Percentiles rank a stretch among this genome's conserved stretches.
These are phyloP conservation scores for Brassica carinata DNA, from an alignment of 345 rosid species.

Conservation along the genomic window DNA sequence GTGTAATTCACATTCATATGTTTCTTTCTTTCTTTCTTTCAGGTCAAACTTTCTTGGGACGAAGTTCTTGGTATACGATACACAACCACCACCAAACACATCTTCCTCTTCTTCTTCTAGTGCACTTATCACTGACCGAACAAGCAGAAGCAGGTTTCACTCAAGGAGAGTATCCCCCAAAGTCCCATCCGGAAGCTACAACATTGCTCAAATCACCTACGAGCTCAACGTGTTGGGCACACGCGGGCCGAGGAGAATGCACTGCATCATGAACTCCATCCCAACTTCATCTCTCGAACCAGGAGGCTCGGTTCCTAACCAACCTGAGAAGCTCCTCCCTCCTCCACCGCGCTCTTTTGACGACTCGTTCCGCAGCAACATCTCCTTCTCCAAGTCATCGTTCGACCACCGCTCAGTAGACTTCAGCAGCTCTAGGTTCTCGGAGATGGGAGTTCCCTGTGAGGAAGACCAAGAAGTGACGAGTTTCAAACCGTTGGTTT, in stretches of 20 bases:
- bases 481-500: conserved; percentile 48
- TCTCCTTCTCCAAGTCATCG: conserved; percentile 56
- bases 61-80: conserved; percentile 63
- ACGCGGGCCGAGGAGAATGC: conserved; percentile 70
- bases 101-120: conserved; percentile 34
- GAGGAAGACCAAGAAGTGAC: conserved; percentile 46
- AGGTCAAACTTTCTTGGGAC: conserved; percentile 77
- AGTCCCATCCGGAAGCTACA: conserved; percentile 64
- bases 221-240: conserved; percentile 69
- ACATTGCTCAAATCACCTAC: conserved; percentile 57
- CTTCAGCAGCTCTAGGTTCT: conserved; percentile 56
- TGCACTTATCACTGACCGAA: conserved; percentile 49
- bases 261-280: conserved; percentile 65
- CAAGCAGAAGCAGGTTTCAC: conserved; percentile 58
- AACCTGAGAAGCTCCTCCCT: conserved; percentile 53
- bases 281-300: conserved; percentile 57
- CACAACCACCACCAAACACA: conserved; percentile 57
- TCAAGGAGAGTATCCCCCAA: conserved; percentile 71
- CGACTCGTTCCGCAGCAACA: conserved; percentile 61
- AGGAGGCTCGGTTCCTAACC: conserved; percentile 62
- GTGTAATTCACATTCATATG: background rate
- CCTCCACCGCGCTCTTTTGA: conserved; percentile 50
- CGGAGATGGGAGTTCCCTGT: conserved; percentile 51
- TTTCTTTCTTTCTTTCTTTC: background rate
- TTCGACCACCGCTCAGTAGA: conserved; percentile 53